These are phyloP conservation scores for Metschnikowia santaceciliae DNA, from an alignment of 805 yeast species.

Conservation along the genomic window DNA sequence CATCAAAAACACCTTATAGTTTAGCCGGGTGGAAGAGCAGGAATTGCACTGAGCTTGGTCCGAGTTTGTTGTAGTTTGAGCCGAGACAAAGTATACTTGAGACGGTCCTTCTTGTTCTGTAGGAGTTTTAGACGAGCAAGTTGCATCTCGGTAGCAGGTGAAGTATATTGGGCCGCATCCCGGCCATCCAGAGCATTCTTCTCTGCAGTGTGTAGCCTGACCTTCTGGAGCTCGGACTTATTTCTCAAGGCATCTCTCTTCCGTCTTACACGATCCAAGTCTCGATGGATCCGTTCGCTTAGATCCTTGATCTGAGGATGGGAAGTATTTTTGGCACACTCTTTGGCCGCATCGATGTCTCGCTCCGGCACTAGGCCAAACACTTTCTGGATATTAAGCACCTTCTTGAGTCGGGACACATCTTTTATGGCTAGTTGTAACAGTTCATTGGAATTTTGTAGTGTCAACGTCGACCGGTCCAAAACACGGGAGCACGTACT, in stretches of 20 bases:
- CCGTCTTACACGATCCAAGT: conserved; percentile 31
- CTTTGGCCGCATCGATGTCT: conserved; percentile 41
- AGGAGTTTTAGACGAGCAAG: conserved; percentile 36
- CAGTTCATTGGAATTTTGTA: conserved; percentile 29
- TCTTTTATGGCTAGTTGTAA: conserved; percentile 38
- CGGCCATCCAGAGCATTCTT: conserved; percentile 11
- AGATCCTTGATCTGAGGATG: conserved; percentile 40
- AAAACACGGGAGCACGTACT: conserved; percentile 10
- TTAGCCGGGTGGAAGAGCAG: conserved; percentile 10
- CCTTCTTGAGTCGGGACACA: conserved; percentile 33
- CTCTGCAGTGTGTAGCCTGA: conserved; percentile 27
- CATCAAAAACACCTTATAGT: neutral
- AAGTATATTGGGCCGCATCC: conserved; percentile 11
- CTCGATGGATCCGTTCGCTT: conserved; percentile 27
- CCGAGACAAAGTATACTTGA: conserved; percentile 36
- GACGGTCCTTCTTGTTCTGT: conserved; percentile 41
- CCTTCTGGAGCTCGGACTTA: conserved; percentile 39
- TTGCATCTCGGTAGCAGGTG: conserved; percentile 30
- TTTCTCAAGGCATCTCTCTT: conserved; percentile 29
- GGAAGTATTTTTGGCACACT: conserved; percentile 31
- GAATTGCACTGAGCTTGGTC: conserved; percentile 13
- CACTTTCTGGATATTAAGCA: conserved; percentile 43
- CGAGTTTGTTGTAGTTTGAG: conserved; percentile 17
- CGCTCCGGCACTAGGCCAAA: conserved; percentile 50
- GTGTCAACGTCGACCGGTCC: conserved; percentile 26